Percentiles rank a stretch among this genome's conserved stretches.
Conservation (phyloP, 2,329 filamentous ascomycete genomes). For the Aspergillus ochraceoroseus region DNA sequence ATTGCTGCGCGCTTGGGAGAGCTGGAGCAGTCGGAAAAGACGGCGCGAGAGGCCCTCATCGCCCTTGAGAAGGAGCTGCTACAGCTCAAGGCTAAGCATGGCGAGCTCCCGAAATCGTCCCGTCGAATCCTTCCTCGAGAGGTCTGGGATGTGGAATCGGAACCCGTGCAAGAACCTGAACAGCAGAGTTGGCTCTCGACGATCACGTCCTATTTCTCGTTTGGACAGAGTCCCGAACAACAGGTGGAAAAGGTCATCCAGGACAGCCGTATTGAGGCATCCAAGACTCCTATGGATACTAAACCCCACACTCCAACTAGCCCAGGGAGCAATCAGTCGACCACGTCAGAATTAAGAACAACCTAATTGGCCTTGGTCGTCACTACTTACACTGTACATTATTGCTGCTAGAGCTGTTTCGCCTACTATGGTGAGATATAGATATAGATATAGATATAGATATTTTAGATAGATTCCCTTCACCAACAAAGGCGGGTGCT, state of each 20-base stretch:
- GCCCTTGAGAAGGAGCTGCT: slow-evolving; percentile 47
- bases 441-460: too few species aligned
- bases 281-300: background rate
- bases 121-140: slow-evolving; percentile 39
- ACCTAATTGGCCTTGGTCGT: background rate
- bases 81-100: slow-evolving; percentile 38
- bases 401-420: too few species aligned
- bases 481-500: background rate
- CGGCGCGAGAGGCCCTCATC: slow-evolving; percentile 39
- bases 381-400: too few species aligned
- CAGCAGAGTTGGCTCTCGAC: slow-evolving; percentile 33
- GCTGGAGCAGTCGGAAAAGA: slow-evolving; percentile 50
- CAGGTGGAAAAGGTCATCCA: slow-evolving; percentile 13
- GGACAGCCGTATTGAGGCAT: slow-evolving; percentile 4
- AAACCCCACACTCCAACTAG: background rate
- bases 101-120: slow-evolving; percentile 26
- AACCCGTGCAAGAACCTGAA: slow-evolving; percentile 26
- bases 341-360: slow-evolving; percentile 9
- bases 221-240: slow-evolving; percentile 19
- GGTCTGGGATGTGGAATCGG: slow-evolving; percentile 36
- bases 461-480: slow-evolving; percentile 12
- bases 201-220: slow-evolving; percentile 33
- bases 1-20: slow-evolving; percentile 56
- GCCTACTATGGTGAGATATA: background rate
- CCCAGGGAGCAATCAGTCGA: background rate